Percentiles rank a stretch among this genome's conserved stretches.
These are phyloP conservation scores for Myochromella boudieri DNA, from an alignment of 768 basidiomycete genomes.

Conservation along the genomic window DNA sequence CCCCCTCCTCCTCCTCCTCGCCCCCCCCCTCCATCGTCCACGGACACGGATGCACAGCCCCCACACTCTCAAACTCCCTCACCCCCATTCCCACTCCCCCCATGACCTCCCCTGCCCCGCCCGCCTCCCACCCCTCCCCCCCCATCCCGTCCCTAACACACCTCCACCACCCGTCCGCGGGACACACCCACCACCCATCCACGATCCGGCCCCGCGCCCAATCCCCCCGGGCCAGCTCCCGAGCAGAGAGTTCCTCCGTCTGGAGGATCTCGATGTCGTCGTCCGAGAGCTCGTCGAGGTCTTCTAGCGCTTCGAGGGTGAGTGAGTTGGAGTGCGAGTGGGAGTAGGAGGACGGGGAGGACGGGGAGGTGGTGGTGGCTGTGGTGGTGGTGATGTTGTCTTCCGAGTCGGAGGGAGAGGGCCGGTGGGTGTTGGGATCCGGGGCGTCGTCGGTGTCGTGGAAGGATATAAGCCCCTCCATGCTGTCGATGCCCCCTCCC, in stretches of 20 bases:
- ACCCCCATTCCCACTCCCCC: too few species aligned
- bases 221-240: slow-evolving; percentile 62
- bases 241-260: slow-evolving; percentile 40
- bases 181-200: slow-evolving; percentile 76
- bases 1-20: slow-evolving; percentile 29
- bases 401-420: too few species aligned
- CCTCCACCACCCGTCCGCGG: slow-evolving; percentile 68
- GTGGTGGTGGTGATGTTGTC: too few species aligned
- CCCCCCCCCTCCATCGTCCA: slow-evolving; percentile 44
- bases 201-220: slow-evolving; percentile 73
- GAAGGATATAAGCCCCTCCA: slow-evolving; percentile 17
- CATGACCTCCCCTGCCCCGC: too few species aligned
- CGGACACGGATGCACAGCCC: slow-evolving; percentile 58
- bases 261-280: slow-evolving; percentile 43
- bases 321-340: too few species aligned
- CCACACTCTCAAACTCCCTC: too few species aligned
- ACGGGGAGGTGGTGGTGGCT: too few species aligned
- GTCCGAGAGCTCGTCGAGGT: slow-evolving; percentile 43
- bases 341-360: too few species aligned
- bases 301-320: slow-evolving; percentile 27
- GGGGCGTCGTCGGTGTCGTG: slow-evolving; percentile 12
- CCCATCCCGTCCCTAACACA: slow-evolving; percentile 37
- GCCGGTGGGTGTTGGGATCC: too few species aligned
- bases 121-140: too few species aligned
- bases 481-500: slow-evolving; percentile 69